Evolutionary conservation across 75 land plant genomes (phyloP).

Genomic region (Selaginella tamariscina): DNA sequence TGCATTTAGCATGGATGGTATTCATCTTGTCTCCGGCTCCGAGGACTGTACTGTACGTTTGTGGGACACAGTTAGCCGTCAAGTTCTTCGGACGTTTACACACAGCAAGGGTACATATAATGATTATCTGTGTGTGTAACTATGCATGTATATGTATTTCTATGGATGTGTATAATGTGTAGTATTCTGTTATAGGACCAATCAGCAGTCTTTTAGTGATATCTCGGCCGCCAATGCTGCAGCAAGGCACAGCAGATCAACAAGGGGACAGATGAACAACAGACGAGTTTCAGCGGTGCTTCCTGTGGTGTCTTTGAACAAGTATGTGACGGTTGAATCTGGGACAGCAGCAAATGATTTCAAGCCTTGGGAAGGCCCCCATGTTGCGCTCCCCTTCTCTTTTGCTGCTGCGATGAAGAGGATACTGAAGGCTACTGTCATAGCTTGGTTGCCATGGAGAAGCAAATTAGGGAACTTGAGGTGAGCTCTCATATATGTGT

Average conservation of each 20-base stretch:
- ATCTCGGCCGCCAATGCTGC: constrained; percentile 22
- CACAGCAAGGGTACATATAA: constrained; percentile 47
- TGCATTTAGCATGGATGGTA: constrained; percentile 65
- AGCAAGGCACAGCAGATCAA: constrained; percentile 18
- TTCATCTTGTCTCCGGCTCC: constrained; percentile 61
- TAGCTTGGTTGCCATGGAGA: constrained; percentile 35
- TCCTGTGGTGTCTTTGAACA: constrained; percentile 46
- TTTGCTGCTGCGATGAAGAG: constrained; percentile 1
- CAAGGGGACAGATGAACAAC: constrained; percentile 21
- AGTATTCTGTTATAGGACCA: constrained; percentile 20
- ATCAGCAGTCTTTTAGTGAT: constrained; percentile 26
- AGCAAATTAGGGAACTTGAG: constrained; percentile 65
- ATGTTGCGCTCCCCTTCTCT: constrained; percentile 28
- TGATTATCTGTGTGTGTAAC: background rate
- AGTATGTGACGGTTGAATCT: constrained; percentile 34
- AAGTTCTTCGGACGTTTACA: constrained; percentile 51
- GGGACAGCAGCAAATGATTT: constrained; percentile 27
- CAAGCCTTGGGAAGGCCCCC: constrained; percentile 24
- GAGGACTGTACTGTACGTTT: constrained; percentile 74
- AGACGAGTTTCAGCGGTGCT: constrained; percentile 24
- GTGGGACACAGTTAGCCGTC: constrained; percentile 54
- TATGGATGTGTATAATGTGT: too few species aligned
- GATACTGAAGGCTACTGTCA: constrained; percentile 24
- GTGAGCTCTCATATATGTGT: too few species aligned
- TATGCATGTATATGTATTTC: background rate